phyloP scores from a whole-genome alignment of 148 eudicot species.

The Persicaria tinctoria region DNA sequence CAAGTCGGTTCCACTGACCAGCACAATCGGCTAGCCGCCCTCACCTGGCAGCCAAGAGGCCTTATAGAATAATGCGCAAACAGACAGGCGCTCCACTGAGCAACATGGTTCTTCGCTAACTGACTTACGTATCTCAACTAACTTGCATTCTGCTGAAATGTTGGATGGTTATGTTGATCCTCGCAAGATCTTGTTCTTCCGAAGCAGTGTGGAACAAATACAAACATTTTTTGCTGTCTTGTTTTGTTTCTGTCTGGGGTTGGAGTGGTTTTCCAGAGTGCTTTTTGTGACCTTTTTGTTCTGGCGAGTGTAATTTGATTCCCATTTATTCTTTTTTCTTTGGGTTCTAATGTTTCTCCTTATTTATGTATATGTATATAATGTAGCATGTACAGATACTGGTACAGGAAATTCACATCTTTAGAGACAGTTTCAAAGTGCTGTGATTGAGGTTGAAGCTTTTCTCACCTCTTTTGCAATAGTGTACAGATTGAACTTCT shows the following conservation, averaged over 20 bases:
- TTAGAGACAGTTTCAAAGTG: background rate
- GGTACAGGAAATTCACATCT: background rate
- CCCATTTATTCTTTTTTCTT: background rate
- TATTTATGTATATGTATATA: background rate
- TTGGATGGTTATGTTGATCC: background rate
- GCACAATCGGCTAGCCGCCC: background rate
- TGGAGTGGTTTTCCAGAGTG: background rate
- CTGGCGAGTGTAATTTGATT: background rate
- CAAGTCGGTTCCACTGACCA: slow-evolving; percentile 28
- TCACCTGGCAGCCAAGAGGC: too few species aligned
- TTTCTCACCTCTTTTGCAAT: background rate
- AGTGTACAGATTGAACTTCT: background rate
- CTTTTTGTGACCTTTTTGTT: background rate
- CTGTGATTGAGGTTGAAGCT: background rate
- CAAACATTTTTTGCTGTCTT: background rate
- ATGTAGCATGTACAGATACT: background rate
- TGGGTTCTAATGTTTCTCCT: background rate
- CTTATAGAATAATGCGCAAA: too few species aligned
- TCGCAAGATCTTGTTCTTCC: background rate
- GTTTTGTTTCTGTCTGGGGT: background rate
- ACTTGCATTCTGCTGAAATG: background rate
- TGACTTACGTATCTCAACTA: background rate
- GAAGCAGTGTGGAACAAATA: background rate
- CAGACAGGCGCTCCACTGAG: too few species aligned
- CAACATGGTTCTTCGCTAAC: background rate